Conservation (phyloP, 371 early-diverging fungal genomes). For the Lichtheimia hyalospora region DNA sequence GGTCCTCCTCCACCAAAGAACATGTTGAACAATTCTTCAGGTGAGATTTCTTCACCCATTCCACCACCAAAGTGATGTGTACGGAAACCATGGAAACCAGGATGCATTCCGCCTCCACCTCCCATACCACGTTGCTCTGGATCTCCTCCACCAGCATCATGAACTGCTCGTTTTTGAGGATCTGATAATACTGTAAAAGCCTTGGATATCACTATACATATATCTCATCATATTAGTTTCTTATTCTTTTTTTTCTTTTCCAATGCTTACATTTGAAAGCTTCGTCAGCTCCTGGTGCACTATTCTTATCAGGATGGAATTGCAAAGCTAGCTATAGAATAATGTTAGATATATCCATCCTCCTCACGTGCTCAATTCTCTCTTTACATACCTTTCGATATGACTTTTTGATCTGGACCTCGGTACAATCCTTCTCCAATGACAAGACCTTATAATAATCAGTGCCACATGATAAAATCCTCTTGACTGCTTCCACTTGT, state of each 20-base stretch:
- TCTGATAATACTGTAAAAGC: conserved; percentile 90
- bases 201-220: conserved; percentile 74
- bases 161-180: conserved; percentile 78
- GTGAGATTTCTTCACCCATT: conserved; percentile 77
- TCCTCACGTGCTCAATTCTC: background rate
- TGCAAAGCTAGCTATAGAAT: conserved; percentile 79
- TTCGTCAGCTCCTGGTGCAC: conserved; percentile 95
- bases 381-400: conserved; percentile 93
- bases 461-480: conserved; percentile 66
- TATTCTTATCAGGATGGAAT: conserved; percentile 98
- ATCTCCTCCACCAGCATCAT: conserved; percentile 87
- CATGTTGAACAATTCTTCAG: conserved; percentile 96
- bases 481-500: conserved; percentile 79
- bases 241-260: background rate
- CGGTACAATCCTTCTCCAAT: conserved; percentile 76
- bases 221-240: too few relatives aligned
- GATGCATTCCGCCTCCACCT: background rate
- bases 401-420: conserved; percentile 93
- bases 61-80: conserved; percentile 1
- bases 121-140: conserved; percentile 39
- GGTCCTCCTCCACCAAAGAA: conserved; percentile 79
- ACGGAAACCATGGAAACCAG: conserved; percentile 4
- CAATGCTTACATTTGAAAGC: conserved; percentile 84
- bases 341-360: background rate
- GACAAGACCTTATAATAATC: conserved; percentile 93